Percentiles rank a stretch among this genome's conserved stretches.
Evolutionary conservation across 768 basidiomycete genomes (phyloP).

Genomic region (Boletus fagicola): DNA sequence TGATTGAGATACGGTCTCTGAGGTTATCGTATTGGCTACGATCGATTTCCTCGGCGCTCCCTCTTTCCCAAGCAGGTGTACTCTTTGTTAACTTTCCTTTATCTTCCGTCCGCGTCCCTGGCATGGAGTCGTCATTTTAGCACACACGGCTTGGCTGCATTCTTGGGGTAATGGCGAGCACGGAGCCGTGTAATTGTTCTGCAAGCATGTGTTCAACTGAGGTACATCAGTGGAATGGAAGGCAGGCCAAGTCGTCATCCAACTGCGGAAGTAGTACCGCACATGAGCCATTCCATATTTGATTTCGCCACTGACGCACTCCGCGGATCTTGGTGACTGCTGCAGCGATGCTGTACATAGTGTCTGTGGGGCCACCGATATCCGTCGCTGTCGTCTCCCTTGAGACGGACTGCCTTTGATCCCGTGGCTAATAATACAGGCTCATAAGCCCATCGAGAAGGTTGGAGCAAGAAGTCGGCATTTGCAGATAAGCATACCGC

Average conservation of each 20-base stretch:
- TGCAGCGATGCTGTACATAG: constrained; percentile 13
- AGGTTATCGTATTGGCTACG: constrained; percentile 9
- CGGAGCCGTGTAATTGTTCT: constrained; percentile 4
- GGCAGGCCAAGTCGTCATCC: constrained; percentile 6
- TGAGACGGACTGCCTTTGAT: constrained; percentile 11
- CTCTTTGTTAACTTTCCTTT: not conserved
- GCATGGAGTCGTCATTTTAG: not conserved
- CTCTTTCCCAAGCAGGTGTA: constrained; percentile 17
- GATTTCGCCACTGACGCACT: constrained; percentile 5
- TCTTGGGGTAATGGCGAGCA: constrained; percentile 7
- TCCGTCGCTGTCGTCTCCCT: not conserved
- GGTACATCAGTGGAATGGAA: constrained; percentile 20
- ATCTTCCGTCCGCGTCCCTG: constrained; percentile 1
- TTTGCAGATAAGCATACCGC: constrained; percentile 8
- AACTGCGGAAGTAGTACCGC: constrained; percentile 13
- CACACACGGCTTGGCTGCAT: constrained; percentile 5
- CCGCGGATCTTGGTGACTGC: constrained; percentile 21
- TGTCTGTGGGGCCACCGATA: constrained; percentile 8
- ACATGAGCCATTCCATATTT: constrained; percentile 10
- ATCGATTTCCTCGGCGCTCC: constrained; percentile 16
- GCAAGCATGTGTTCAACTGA: constrained; percentile 8
- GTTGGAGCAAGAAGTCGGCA: not conserved
- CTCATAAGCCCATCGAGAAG: not conserved
- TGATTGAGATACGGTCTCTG: constrained; percentile 11
- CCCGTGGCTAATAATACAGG: constrained; percentile 13